Evolutionary conservation across 306 rosid genomes (phyloP), one percentile per base, ranked within the genome.

Genomic region (Castanea crenata): DNA sequence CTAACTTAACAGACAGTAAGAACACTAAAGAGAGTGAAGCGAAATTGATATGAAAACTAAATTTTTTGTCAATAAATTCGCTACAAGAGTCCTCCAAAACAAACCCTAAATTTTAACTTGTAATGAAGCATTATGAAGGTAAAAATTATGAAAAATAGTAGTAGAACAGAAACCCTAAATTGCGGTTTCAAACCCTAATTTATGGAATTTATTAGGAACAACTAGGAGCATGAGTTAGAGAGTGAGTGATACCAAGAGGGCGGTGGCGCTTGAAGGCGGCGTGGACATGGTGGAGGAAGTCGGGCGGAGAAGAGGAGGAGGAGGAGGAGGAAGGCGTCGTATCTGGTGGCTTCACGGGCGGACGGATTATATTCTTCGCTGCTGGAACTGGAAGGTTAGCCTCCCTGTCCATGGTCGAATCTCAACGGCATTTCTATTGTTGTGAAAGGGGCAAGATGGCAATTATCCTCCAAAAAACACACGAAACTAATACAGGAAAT

Each of bases 351-450:
- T 67, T 67, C 52, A 35, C 49, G 74, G 79, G 76, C 69, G 84
- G 83, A 73, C 86, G 89, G 83, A 46, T 61, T 76, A 81, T 34
- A 61, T 65, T 80, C 75, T 67, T 79, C 49, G 74, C 65, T 20
- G 77, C 59, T 46, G 34, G 81, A 63, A 75, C 85, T 74, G 85
- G 94, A 85, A 79, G 87, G 89, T 93, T 83, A 89, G 91, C 88
- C 93, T 91, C 92, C 97, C 97, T 88, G 86, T 92, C 94, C 98
- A 94, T 94, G 86, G 91, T 75, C 49, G 74, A 79, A 80, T 75
- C 84, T 83, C 85, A 92, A 83, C 88, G 84, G 90, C 94, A 90
- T 90, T 82, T 85, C 92, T 81, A 71, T 59, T 63, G 31, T 5
- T 49, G 15, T 11, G 54, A 49, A 49, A 49, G 38, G 75, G 27